phyloP scores from a whole-genome alignment of 73 alveolate species.

The Tetrahymena elliotti region DNA sequence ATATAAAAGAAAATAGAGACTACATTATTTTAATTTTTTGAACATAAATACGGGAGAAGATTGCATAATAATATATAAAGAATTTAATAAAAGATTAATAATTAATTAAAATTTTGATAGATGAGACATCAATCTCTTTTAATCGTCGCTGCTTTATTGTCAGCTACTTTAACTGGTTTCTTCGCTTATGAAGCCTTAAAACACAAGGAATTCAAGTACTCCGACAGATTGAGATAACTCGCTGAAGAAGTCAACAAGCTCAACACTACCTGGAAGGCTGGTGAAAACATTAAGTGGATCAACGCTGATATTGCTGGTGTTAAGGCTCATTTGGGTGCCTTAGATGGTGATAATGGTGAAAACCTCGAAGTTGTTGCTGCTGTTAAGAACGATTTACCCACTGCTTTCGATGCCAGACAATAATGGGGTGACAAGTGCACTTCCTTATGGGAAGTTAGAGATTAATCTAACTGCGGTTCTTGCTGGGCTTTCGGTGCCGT shows the following conservation, averaged over 20 bases:
- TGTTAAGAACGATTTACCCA: not conserved
- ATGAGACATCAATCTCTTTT: not conserved
- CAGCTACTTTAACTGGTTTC: not conserved
- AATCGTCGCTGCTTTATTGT: not conserved
- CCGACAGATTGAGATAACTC: not conserved
- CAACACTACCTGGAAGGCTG: not conserved
- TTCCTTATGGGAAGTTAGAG: slow-evolving; percentile 30
- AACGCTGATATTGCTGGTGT: not conserved
- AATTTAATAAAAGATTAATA: too few relatives aligned
- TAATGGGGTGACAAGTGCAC: slow-evolving; percentile 25
- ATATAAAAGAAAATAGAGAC: not conserved
- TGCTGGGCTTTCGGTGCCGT: slow-evolving; percentile 98
- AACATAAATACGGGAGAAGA: not conserved
- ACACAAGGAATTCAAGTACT: not conserved
- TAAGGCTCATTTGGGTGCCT: not conserved
- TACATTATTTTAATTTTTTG: not conserved
- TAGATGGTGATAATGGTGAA: not conserved
- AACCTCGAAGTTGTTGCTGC: not conserved
- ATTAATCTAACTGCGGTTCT: slow-evolving; percentile 78
- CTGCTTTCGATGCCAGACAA: slow-evolving; percentile 17
- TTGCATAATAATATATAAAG: not conserved
- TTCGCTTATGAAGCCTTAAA: not conserved
- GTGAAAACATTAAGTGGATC: not conserved
- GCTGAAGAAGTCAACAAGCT: not conserved
- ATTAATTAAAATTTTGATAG: not conserved